Evolutionary conservation across 1,284 basidiomycete species (phyloP).

Genomic region (Wallemia ichthyophaga): DNA sequence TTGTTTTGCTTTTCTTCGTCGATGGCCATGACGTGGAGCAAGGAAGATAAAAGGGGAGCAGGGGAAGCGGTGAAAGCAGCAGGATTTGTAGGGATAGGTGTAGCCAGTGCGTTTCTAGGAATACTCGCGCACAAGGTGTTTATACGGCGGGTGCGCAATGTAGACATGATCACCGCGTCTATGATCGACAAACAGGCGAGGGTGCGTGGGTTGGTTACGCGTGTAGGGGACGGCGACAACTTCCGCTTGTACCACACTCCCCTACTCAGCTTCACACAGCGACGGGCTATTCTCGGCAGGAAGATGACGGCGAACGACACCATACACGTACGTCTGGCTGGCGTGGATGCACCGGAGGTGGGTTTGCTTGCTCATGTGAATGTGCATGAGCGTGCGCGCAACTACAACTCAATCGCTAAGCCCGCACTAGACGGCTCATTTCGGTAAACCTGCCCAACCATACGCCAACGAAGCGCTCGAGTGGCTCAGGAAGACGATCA

Average conservation of each 20-base stretch:
- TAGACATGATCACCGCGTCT: constrained; percentile 31
- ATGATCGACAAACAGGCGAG: constrained; percentile 26
- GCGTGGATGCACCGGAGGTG: constrained; percentile 73
- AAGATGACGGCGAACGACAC: constrained; percentile 34
- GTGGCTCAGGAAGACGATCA: constrained; percentile 32
- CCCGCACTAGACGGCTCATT: constrained; percentile 30
- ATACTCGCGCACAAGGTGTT: background rate
- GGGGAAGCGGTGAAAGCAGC: too few species aligned
- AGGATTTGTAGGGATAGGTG: background rate
- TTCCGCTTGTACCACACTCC: background rate
- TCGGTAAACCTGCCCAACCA: constrained; percentile 42
- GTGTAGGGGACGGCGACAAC: constrained; percentile 8
- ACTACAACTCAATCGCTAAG: too few species aligned
- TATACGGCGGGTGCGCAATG: constrained; percentile 22
- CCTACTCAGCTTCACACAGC: constrained; percentile 2
- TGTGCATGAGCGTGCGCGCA: too few species aligned
- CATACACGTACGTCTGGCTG: constrained; percentile 52
- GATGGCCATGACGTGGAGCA: background rate
- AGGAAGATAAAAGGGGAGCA: background rate
- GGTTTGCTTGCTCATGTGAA: background rate
- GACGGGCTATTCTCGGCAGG: constrained; percentile 15
- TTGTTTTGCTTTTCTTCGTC: background rate
- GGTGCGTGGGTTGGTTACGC: constrained; percentile 48
- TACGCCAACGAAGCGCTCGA: constrained; percentile 34
- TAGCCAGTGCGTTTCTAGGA: background rate